A percentile compares a stretch with the other conserved stretches of the same genome.
Conservation (phyloP, 306 rosid species). For the Malus sylvestris region DNA sequence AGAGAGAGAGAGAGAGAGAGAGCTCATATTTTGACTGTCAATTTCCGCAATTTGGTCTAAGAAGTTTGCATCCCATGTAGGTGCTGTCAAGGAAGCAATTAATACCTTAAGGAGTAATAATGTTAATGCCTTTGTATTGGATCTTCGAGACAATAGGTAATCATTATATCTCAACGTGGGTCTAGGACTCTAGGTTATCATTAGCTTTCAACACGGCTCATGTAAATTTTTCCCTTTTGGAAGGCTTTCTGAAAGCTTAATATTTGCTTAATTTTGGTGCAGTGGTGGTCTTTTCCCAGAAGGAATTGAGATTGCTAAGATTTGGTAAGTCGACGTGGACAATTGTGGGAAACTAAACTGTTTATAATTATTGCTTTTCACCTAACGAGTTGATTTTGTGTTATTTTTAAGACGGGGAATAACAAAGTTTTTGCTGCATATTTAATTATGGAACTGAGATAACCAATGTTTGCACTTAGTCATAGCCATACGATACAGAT, state of each 20-base stretch:
- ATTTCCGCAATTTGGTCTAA: constrained; percentile 11
- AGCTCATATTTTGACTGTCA: background rate
- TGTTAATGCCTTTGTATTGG: constrained; percentile 92
- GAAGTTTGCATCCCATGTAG: constrained; percentile 37
- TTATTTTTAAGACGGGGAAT: background rate
- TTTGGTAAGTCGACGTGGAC: constrained; percentile 62
- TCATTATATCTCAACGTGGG: constrained; percentile 11
- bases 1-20: no score
- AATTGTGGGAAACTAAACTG: background rate
- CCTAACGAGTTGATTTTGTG: background rate
- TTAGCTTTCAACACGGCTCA: constrained; percentile 16
- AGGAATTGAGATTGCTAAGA: constrained; percentile 94
- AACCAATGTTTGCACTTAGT: background rate
- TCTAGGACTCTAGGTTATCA: constrained; percentile 38
- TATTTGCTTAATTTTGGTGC: constrained; percentile 52
- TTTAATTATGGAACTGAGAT: background rate
- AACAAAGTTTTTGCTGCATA: background rate
- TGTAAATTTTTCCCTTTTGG: constrained; percentile 23
- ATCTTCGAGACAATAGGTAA: constrained; percentile 97
- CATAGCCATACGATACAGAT: background rate
- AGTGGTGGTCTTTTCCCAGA: constrained; percentile 99
- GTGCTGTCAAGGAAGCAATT: constrained; percentile 91
- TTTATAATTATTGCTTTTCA: no score
- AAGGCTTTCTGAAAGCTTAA: constrained; percentile 37
- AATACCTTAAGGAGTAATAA: constrained; percentile 54